Evolutionary conservation across 345 rosid species (phyloP), one percentile per base, ranked within the genome.

Genomic region (Citrus mangshanensis): DNA sequence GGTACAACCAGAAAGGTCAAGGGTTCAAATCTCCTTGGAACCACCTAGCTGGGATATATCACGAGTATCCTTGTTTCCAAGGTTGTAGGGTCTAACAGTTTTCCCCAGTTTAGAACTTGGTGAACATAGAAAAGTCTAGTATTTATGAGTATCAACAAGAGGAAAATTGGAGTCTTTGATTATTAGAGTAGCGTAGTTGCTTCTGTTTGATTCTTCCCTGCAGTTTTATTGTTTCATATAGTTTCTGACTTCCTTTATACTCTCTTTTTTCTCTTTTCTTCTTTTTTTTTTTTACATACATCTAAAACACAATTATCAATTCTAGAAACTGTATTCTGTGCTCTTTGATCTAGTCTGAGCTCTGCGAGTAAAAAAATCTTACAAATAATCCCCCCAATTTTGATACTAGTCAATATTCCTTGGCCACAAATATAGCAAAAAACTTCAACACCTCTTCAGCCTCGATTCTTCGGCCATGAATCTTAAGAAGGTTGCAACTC

Each of bases 401-500:
- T 68, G 70, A 60, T 70, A 38, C 70, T 63, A 34, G 74, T 77
- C 77, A 77, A 73, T 55, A 62, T 49, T 67, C 66, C 58, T 77
- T 19, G 55, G 25, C 77, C 56, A 63, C 56, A 40, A 32, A 76
- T 66, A 60, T 76, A 63, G 81, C 55, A 25, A 56, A 46, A 56
- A 74, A 68, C 22, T 14, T 55, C 74, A 35, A 30, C 58, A n/a
- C 73, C 75, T 37, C 72, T 55, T 51, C 60, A 56, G 70, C 66
- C 54, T 78, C 72, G 35, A 65, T 35, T 63, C 62, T 40, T 42
- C 35, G 58, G 64, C 19, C 1, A 7, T 77, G 60, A 65, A 77
- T 66, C 73, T 75, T 72, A 62, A 25, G 46, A 38, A 79, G 68
- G 66, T 77, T 37, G 76, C 42, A 80, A 59, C 72, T 77, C 56